Evolutionary conservation across 2,329 filamentous ascomycete genomes (phyloP).

Genomic region (Phialophora verrucosa): DNA sequence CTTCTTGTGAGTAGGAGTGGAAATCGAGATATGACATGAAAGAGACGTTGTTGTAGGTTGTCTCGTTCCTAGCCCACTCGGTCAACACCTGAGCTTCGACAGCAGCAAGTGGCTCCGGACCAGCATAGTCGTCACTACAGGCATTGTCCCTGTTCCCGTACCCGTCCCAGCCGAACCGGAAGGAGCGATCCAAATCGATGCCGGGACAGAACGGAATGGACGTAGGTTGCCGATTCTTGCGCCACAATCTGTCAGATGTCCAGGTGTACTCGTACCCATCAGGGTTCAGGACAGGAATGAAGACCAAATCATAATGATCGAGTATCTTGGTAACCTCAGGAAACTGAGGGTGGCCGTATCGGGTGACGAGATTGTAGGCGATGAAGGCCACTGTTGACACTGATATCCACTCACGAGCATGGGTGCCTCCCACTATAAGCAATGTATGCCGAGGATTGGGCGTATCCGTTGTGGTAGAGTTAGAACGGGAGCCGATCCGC

Average conservation of each 20-base stretch:
- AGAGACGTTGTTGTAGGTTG: conserved; percentile 69
- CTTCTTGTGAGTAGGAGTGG: conserved; percentile 93
- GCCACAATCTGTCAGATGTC: conserved; percentile 90
- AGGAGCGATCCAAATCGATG: conserved; percentile 86
- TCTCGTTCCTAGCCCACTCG: conserved; percentile 82
- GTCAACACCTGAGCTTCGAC: conserved; percentile 77
- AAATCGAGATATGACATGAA: conserved; percentile 89
- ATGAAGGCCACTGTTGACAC: conserved; percentile 89
- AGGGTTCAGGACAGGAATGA: conserved; percentile 87
- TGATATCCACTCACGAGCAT: conserved; percentile 96
- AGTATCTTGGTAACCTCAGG: conserved; percentile 75
- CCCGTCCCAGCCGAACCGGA: conserved; percentile 82
- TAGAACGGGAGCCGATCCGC: conserved; percentile 67
- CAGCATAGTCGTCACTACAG: conserved; percentile 89
- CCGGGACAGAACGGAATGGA: conserved; percentile 82
- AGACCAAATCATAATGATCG: conserved; percentile 82
- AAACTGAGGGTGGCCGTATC: conserved; percentile 71
- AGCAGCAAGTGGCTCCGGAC: conserved; percentile 80
- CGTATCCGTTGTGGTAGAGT: conserved; percentile 49
- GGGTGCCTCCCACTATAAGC: conserved; percentile 81
- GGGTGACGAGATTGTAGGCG: conserved; percentile 84
- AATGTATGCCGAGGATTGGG: conserved; percentile 69
- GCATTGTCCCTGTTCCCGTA: conserved; percentile 72
- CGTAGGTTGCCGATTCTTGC: conserved; percentile 89
- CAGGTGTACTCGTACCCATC: conserved; percentile 95